Evolutionary conservation across 2,329 filamentous ascomycete genomes (phyloP).

Genomic region (Lasiodiplodia sp.): DNA sequence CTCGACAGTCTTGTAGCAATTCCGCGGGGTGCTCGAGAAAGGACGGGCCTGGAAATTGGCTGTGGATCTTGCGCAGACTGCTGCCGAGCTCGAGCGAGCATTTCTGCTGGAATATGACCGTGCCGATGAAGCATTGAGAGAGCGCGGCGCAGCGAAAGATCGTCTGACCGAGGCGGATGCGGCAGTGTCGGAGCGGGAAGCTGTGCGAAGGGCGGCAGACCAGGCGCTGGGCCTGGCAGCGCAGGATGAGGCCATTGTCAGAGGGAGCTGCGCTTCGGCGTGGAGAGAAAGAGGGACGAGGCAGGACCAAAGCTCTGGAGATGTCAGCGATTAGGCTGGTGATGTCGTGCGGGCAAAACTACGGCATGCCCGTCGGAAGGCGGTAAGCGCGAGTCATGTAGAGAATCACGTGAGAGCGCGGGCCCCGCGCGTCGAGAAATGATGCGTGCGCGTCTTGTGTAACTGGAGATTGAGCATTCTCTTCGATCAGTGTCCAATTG

Average conservation of each 20-base stretch:
- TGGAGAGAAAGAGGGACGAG: background rate
- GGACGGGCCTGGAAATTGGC: background rate
- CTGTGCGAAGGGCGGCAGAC: slow-evolving; percentile 16
- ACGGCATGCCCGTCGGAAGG: background rate
- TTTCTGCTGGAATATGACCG: background rate
- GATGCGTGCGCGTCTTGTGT: slow-evolving; percentile 14
- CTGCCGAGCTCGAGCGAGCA: background rate
- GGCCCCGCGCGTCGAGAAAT: background rate
- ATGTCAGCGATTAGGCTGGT: background rate
- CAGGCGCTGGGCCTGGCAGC: slow-evolving; percentile 11
- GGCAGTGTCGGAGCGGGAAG: slow-evolving; percentile 10
- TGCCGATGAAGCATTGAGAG: slow-evolving; percentile 14
- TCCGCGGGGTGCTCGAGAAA: slow-evolving; percentile 25
- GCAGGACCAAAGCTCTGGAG: background rate
- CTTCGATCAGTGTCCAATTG: background rate
- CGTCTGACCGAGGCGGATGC: slow-evolving; percentile 5
- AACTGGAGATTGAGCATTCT: background rate
- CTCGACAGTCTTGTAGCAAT: slow-evolving; percentile 30
- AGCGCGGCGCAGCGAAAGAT: slow-evolving; percentile 1
- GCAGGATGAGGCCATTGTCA: slow-evolving; percentile 13
- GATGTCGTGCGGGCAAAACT: slow-evolving; percentile 22
- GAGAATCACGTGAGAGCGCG: background rate
- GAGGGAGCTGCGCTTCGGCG: background rate
- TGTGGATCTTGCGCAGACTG: background rate
- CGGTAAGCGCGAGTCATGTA: background rate